Evolutionary conservation across 331 rosid genomes (phyloP), one percentile per base, ranked within the genome.

Genomic region (Prunus yedoensis): DNA sequence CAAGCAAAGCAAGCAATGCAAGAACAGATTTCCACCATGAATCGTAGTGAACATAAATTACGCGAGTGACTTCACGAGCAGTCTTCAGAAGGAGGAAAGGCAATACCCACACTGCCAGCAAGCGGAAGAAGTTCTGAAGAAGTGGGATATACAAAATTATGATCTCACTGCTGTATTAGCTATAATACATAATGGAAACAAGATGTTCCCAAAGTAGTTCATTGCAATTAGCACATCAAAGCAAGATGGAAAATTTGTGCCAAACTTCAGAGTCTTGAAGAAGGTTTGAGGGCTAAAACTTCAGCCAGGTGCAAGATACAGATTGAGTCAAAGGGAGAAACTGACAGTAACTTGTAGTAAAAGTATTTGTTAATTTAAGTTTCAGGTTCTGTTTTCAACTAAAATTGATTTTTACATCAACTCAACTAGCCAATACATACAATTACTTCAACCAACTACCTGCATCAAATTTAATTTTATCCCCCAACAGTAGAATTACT

Each of bases 71-170:
- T 45, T 86, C 90, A 6, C 82, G 84, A 43, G 61, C 80, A 28
- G 84, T 13, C 80, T 81, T 86, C 80, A 81, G 17, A 27, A 86
- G 70, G 78, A 78, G 76, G 67, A 84, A 75, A 35, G 90, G 87
- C 3, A 83, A 16, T 17, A 78, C 64, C 84, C 87, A 83, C 30
- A 66, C 58, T 30, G 25, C 58, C 45, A 86, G 53, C 83, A 86
- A 83, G 49, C 74, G 82, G 27, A 78, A 72, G 41, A 75, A 86
- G 62, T 66, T 83, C 89, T 86, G 78, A 65, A 66, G 25, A 81
- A 46, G 62, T 28, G 13, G 18, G 4, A 45, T 51, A 11, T 8
- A 38, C 1, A 23, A 23, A 23, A 23, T 23, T 23, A 23, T 23
- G 25, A 23, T 23, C 25, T 23, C 25, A 23, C 25, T 23, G 25